Evolutionary conservation across 352 stramenopile species (phyloP).

Genomic region (Phytophthora fragariae): DNA sequence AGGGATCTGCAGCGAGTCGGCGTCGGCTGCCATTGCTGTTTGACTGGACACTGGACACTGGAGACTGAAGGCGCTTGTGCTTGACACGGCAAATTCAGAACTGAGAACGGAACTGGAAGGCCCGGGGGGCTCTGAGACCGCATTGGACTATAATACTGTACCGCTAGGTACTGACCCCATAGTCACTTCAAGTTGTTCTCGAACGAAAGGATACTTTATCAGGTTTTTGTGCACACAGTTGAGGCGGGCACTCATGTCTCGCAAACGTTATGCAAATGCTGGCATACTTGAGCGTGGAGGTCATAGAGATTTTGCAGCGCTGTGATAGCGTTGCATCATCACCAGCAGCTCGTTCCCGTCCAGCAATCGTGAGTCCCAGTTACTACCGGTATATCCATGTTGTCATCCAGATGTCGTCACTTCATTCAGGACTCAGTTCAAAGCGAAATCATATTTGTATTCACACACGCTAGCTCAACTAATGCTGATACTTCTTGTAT

Average conservation of each 20-base stretch:
- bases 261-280: too few species aligned
- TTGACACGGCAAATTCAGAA: conserved; percentile 18
- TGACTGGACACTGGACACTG: background rate
- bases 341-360: background rate
- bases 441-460: conserved; percentile 7
- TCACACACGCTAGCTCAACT: background rate
- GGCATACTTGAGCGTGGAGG: too few species aligned
- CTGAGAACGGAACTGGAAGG: background rate
- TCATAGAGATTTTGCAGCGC: background rate
- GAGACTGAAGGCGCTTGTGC: background rate
- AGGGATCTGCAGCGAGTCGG: conserved; percentile 21
- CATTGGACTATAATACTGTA: background rate
- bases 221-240: background rate
- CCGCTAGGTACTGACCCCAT: background rate
- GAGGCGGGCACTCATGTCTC: conserved; percentile 4
- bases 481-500: background rate
- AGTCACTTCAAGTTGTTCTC: conserved; percentile 9
- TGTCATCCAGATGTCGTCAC: too few species aligned
- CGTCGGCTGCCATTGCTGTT: conserved; percentile 14
- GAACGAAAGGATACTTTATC: conserved; percentile 14
- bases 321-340: background rate
- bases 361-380: background rate
- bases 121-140: background rate
- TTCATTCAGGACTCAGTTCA: too few species aligned
- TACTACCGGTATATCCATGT: too few species aligned